Conservation (phyloP, 2,329 filamentous ascomycete genomes). For the Aspergillus ochraceus region DNA sequence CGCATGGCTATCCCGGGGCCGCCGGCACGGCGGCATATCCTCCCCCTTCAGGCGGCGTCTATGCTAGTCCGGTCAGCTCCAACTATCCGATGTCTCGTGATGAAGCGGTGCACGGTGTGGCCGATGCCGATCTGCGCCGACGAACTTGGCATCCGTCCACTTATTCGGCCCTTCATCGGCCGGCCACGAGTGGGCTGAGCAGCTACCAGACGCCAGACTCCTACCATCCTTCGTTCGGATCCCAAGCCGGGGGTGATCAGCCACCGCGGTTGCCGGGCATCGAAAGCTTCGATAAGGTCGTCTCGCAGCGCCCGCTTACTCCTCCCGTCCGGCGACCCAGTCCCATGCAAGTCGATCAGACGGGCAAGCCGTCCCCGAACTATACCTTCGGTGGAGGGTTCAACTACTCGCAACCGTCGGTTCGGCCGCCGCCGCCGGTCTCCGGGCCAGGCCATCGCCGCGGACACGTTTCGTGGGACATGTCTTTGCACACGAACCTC, state of each 20-base stretch:
- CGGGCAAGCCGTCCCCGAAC: slow-evolving; percentile 34
- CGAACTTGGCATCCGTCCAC: slow-evolving; percentile 84
- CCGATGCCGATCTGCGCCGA: slow-evolving; percentile 76
- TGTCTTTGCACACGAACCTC: slow-evolving; percentile 46
- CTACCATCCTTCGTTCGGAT: slow-evolving; percentile 56
- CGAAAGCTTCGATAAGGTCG: slow-evolving; percentile 82
- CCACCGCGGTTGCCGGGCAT: slow-evolving; percentile 79
- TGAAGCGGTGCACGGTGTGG: slow-evolving; percentile 33
- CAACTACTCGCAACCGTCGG: slow-evolving; percentile 33
- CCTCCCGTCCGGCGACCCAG: slow-evolving; percentile 66
- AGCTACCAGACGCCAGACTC: slow-evolving; percentile 72
- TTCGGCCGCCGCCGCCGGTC: slow-evolving; percentile 41
- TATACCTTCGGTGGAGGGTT: slow-evolving; percentile 36
- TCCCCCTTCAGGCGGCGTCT: slow-evolving; percentile 58
- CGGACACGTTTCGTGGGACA: slow-evolving; percentile 51
- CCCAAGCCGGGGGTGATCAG: slow-evolving; percentile 55
- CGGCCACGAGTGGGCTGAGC: slow-evolving; percentile 70
- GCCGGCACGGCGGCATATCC: slow-evolving; percentile 57
- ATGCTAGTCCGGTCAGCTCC: slow-evolving; percentile 68
- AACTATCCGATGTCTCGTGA: slow-evolving; percentile 48
- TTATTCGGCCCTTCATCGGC: slow-evolving; percentile 63
- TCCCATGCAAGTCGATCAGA: slow-evolving; percentile 73
- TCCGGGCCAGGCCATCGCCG: slow-evolving; percentile 47
- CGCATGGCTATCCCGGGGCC: slow-evolving; percentile 57
- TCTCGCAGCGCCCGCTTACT: slow-evolving; percentile 58